Base-by-base conservation (phyloP, 768 basidiomycete genomes). In the Fomitopsis pulvina region DNA sequence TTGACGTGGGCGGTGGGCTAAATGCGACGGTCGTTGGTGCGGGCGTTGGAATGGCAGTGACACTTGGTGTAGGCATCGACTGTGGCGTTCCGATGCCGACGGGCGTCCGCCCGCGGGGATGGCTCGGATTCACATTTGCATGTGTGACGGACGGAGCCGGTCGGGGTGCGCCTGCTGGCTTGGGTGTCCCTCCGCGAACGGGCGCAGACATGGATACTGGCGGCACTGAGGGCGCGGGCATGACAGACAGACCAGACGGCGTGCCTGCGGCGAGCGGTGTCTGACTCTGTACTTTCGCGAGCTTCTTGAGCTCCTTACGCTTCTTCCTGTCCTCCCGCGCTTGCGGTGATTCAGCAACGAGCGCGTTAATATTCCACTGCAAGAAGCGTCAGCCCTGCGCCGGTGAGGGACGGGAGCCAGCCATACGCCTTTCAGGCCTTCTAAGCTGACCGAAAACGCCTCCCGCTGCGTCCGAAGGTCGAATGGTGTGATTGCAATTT, bases 291-390 rank as follows among this genome's bases (percentile, higher is more conserved):
- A 77, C 70, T 59, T 84, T 85, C 50, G 79, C 81, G 28, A 83
- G 74, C 44, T 78, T 79, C 68, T 80, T 86, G 57, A 79, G 71
- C 65, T 87, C 86, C 70, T 86, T 87, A 82, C 83, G 78, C 69
- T 79, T 83, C 73, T 81, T 87, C 63, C 85, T 73, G 67, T 87
- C 85, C 65, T 87, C 86, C 48, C 81, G 71, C 37, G 85, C 86
- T 66, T 87, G 86, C 1, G 83, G 78, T 4, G 84, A 81, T 65
- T 85, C 85, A 26, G 76, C 66, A 3, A 87, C 71, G 21, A 87
- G 69, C 7, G 77, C 64, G 48, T 71, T 75, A 14, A 76, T 67
- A 59, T 87, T 87, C 84, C 85, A 87, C 85, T 87, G 59, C 12
- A 37, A 34, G 10, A 20, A 34, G 42, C n/a, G 26, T 53, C 41